Percentiles rank a stretch among this genome's conserved stretches.
These are phyloP conservation scores for Lentinus brumalis DNA, from an alignment of 768 basidiomycete species.

Conservation along the genomic window DNA sequence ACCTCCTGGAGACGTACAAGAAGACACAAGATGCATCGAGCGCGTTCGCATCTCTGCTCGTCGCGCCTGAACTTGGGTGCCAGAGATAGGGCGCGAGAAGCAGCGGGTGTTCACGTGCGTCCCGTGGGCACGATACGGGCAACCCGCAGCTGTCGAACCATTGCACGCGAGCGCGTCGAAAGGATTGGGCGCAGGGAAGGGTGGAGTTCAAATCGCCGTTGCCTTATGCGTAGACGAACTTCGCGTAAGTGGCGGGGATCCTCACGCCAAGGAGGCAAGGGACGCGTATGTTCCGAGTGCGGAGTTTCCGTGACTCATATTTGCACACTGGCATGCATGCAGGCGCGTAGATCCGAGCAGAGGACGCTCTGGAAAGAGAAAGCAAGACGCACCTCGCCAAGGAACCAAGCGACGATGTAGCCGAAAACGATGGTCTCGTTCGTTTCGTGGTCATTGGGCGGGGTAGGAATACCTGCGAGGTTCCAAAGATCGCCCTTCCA, in stretches of 20 bases:
- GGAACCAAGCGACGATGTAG: constrained; percentile 98
- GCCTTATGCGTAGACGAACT: background rate
- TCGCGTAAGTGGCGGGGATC: background rate
- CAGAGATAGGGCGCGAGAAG: background rate
- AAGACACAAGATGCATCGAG: background rate
- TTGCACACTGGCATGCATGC: background rate
- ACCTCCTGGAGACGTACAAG: background rate
- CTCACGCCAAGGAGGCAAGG: background rate
- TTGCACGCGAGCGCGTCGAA: background rate
- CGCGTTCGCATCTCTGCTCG: constrained; percentile 1
- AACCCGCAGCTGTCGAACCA: background rate
- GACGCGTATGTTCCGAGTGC: background rate
- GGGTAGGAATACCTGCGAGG: constrained; percentile 94
- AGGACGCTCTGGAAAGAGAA: background rate
- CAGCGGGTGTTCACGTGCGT: background rate
- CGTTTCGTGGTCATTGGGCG: constrained; percentile 95
- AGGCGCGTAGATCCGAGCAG: background rate
- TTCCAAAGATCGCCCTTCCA: constrained; percentile 99
- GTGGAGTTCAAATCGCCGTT: background rate
- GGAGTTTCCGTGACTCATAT: background rate
- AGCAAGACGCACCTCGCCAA: constrained; percentile 80
- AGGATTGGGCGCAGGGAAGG: background rate
- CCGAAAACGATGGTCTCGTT: constrained; percentile 98
- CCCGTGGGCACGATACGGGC: background rate
- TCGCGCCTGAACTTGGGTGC: background rate